A percentile compares a stretch with the other conserved stretches of the same genome.
phyloP scores from a whole-genome alignment of 352 stramenopile genomes.

The Detonula confervacea region DNA sequence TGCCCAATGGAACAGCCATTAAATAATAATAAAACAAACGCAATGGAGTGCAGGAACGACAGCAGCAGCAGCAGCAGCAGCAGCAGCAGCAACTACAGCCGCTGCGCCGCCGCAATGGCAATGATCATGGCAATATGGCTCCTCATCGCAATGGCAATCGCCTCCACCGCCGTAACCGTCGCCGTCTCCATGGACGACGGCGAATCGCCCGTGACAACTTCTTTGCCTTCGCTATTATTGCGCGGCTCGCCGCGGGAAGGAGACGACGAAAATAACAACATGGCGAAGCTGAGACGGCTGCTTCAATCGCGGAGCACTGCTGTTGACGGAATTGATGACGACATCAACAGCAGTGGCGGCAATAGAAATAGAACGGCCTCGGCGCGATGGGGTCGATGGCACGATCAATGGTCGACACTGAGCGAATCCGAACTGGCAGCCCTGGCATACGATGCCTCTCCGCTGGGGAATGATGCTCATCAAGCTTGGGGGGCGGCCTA shows the following conservation, averaged over 20 bases:
- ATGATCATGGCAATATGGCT: background rate
- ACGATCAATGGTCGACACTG: background rate
- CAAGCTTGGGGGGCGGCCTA: background rate
- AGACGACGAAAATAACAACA: background rate
- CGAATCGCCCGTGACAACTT: background rate
- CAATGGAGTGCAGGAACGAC: no score
- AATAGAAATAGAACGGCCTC: background rate
- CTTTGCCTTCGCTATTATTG: background rate
- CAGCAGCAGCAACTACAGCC: background rate
- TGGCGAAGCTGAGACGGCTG: background rate
- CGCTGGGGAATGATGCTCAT: background rate
- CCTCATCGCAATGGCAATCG: background rate
- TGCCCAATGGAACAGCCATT: no score
- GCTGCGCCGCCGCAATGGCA: background rate
- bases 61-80: no score
- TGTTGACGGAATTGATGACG: no score
- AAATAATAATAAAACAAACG: no score
- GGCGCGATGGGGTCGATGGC: background rate
- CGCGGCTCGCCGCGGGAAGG: background rate
- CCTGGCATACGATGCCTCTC: constrained; percentile 21
- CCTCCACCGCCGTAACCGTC: background rate
- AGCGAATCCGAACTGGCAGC: constrained; percentile 7
- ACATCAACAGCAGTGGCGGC: background rate
- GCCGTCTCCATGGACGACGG: background rate
- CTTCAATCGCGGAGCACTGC: background rate